phyloP scores from a whole-genome alignment of 495 filamentous ascomycete species.

The Pyrenula aspistea region DNA sequence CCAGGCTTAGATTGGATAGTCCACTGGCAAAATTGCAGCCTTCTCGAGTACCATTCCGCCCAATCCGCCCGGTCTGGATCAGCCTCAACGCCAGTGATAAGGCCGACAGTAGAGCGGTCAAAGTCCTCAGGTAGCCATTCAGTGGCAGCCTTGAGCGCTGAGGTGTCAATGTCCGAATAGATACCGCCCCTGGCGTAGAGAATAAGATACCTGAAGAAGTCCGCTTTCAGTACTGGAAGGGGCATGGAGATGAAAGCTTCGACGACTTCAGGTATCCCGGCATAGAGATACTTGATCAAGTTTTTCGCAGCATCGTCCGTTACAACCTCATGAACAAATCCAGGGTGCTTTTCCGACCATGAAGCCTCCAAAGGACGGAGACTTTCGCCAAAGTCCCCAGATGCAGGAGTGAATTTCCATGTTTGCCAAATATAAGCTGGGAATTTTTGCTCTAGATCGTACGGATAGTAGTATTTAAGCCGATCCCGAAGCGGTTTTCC shows the following conservation, averaged over 20 bases:
- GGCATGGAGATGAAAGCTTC: slow-evolving; percentile 84
- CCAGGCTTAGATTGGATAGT: slow-evolving; percentile 94
- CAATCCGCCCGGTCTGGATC: slow-evolving; percentile 90
- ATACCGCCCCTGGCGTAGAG: slow-evolving; percentile 88
- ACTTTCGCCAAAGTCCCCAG: slow-evolving; percentile 59
- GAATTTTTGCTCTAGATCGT: slow-evolving; percentile 76
- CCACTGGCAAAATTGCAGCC: slow-evolving; percentile 98
- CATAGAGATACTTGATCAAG: slow-evolving; percentile 76
- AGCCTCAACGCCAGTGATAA: slow-evolving; percentile 91
- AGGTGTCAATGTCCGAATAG: slow-evolving; percentile 94
- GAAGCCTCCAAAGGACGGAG: slow-evolving; percentile 77
- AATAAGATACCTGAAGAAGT: slow-evolving; percentile 96
- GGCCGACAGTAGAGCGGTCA: slow-evolving; percentile 61
- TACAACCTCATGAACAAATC: slow-evolving; percentile 92
- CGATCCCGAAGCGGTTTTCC: slow-evolving; percentile 66
- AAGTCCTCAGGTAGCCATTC: slow-evolving; percentile 80
- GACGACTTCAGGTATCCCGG: slow-evolving; percentile 77
- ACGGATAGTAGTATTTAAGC: slow-evolving; percentile 86
- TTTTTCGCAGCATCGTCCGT: slow-evolving; percentile 77
- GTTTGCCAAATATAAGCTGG: slow-evolving; percentile 99
- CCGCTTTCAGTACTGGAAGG: slow-evolving; percentile 82
- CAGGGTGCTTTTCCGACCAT: slow-evolving; percentile 83
- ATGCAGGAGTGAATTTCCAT: slow-evolving; percentile 83
- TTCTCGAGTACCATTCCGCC: slow-evolving; percentile 88
- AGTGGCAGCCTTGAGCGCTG: slow-evolving; percentile 65